A percentile compares a stretch with the other conserved stretches of the same genome.
phyloP scores from a whole-genome alignment of 2,329 filamentous ascomycete genomes.

The Epichloe amarillans region DNA sequence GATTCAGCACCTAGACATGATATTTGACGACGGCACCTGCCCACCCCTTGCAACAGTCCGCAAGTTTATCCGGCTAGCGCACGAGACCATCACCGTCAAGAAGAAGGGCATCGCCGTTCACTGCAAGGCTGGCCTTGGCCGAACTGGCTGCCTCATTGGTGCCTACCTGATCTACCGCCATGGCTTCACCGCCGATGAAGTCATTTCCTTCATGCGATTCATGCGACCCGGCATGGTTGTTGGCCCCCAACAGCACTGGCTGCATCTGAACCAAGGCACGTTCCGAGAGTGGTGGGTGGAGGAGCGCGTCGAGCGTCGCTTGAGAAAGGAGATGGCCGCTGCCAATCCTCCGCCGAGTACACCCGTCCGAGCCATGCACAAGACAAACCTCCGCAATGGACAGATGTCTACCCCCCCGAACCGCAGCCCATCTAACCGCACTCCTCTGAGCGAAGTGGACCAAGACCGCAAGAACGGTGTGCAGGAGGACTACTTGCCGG shows the following conservation, averaged over 20 bases:
- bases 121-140: conserved; percentile 92
- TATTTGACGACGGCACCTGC: conserved; percentile 97
- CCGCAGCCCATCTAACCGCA: conserved; percentile 58
- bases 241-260: conserved; percentile 95
- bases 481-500: conserved; percentile 86
- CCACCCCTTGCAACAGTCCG: conserved; percentile 78
- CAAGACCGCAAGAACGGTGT: conserved; percentile 57
- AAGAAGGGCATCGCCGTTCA: conserved; percentile 93
- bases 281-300: conserved; percentile 99
- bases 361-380: conserved; percentile 48
- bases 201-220: conserved; percentile 97
- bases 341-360: conserved; percentile 40
- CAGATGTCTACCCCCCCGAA: conserved; percentile 78
- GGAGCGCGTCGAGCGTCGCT: conserved; percentile 62
- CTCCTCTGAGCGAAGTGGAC: conserved; percentile 88
- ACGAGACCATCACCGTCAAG: conserved; percentile 83
- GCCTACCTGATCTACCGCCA: conserved; percentile 96
- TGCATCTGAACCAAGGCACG: conserved; percentile 88
- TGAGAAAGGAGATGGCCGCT: conserved; percentile 44
- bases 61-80: conserved; percentile 88
- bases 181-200: conserved; percentile 92
- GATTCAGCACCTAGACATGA: conserved; percentile 97
- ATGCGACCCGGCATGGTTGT: conserved; percentile 99
- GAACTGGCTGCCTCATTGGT: conserved; percentile 91
- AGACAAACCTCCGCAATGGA: conserved; percentile 44